These are phyloP conservation scores for Clohesyomyces aquaticus DNA, from an alignment of 495 filamentous ascomycete species.

Conservation along the genomic window DNA sequence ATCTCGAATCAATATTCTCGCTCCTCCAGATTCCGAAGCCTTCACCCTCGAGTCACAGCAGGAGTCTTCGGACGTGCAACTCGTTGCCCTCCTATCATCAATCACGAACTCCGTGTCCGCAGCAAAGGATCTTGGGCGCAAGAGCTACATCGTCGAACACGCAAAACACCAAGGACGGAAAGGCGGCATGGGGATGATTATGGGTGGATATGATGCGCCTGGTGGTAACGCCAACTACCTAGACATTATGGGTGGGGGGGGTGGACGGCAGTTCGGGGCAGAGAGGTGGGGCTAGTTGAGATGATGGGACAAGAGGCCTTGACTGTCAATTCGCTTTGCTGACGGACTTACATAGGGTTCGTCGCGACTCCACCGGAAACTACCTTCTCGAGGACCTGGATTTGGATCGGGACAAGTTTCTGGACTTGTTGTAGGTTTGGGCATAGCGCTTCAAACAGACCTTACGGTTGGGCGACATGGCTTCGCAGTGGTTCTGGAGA, in stretches of 20 bases:
- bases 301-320: background rate
- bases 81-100: slow-evolving; percentile 34
- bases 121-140: slow-evolving; percentile 37
- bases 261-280: background rate
- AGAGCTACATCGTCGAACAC: slow-evolving; percentile 32
- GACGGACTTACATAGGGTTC: no score
- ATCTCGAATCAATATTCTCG: slow-evolving; percentile 58
- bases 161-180: slow-evolving; percentile 26
- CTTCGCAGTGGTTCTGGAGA: no score
- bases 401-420: no score
- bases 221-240: slow-evolving; percentile 2
- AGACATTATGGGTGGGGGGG: background rate
- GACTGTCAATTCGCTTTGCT: background rate
- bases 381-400: no score
- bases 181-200: slow-evolving; percentile 9
- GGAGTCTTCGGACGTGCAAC: slow-evolving; percentile 39
- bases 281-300: slow-evolving; percentile 14
- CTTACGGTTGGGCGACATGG: no score
- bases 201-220: slow-evolving; percentile 2
- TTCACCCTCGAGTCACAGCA: slow-evolving; percentile 39
- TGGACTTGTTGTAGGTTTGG: no score
- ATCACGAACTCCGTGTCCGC: slow-evolving; percentile 37
- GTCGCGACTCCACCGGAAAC: no score
- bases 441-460: no score
- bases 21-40: slow-evolving; percentile 43